A percentile compares a stretch with the other conserved stretches of the same genome.
Evolutionary conservation across 768 basidiomycete genomes (phyloP).

Genomic region (Suillus discolor): DNA sequence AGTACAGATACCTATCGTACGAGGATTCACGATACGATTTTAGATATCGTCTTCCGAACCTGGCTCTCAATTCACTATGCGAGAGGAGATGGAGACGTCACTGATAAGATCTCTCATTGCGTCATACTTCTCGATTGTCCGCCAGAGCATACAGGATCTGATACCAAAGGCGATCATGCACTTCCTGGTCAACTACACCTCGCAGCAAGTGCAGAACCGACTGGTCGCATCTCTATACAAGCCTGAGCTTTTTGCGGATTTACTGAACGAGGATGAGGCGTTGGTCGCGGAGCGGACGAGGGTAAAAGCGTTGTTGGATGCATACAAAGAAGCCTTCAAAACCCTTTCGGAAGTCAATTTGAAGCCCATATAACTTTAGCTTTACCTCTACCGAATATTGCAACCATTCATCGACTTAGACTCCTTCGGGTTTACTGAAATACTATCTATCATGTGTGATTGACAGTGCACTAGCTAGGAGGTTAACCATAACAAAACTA

Average conservation of each 20-base stretch:
- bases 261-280: slow-evolving; percentile 95
- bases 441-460: neutral
- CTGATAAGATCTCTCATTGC: slow-evolving; percentile 94
- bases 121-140: slow-evolving; percentile 94
- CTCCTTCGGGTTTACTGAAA: neutral
- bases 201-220: slow-evolving; percentile 94
- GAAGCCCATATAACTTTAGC: slow-evolving; percentile 50
- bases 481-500: slow-evolving; percentile 3
- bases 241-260: slow-evolving; percentile 86
- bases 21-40: slow-evolving; percentile 11
- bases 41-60: slow-evolving; percentile 59
- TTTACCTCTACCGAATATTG: neutral
- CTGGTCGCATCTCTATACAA: slow-evolving; percentile 95
- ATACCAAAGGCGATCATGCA: slow-evolving; percentile 99
- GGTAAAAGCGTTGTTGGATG: slow-evolving; percentile 92
- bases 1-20: slow-evolving; percentile 12
- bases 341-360: slow-evolving; percentile 81
- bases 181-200: slow-evolving; percentile 94
- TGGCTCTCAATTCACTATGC: slow-evolving; percentile 64
- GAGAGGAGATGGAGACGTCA: slow-evolving; percentile 96
- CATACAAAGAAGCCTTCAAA: slow-evolving; percentile 94
- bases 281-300: slow-evolving; percentile 91
- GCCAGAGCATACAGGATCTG: slow-evolving; percentile 95
- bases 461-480: neutral
- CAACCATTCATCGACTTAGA: neutral